Evolutionary conservation across 352 stramenopile species (phyloP).

Genomic region (Phytophthora fragariae): DNA sequence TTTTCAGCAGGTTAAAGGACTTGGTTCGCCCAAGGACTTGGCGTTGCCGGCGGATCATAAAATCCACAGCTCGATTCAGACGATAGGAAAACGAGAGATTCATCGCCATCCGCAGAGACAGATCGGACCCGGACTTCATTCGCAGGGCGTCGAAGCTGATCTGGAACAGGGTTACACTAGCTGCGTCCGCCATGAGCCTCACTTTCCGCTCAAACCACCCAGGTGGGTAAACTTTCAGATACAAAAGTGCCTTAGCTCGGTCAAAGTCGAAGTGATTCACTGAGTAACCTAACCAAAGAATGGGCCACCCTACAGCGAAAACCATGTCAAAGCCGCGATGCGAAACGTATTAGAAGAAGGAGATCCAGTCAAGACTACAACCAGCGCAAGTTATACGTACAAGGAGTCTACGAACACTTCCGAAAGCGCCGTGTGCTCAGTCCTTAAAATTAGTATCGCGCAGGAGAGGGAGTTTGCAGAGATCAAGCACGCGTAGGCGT

Average conservation of each 20-base stretch:
- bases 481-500: neutral
- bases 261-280: neutral
- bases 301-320: constrained; percentile 1
- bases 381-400: neutral
- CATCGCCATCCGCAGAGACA: neutral
- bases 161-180: neutral
- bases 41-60: constrained; percentile 1
- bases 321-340: neutral
- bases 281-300: neutral
- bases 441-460: neutral
- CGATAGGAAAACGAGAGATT: constrained; percentile 1
- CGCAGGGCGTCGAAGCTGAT: neutral
- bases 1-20: constrained; percentile 1
- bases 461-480: neutral
- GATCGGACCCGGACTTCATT: neutral
- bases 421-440: neutral
- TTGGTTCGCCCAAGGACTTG: neutral
- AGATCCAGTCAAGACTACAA: neutral
- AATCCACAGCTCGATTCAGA: neutral
- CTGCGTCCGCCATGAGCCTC: neutral
- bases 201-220: constrained; percentile 1
- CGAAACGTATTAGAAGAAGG: neutral
- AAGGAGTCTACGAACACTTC: neutral
- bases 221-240: neutral
- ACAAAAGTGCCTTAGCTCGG: neutral